These are phyloP conservation scores for Xylaria nigripes DNA, from an alignment of 495 filamentous ascomycete genomes.

Conservation along the genomic window DNA sequence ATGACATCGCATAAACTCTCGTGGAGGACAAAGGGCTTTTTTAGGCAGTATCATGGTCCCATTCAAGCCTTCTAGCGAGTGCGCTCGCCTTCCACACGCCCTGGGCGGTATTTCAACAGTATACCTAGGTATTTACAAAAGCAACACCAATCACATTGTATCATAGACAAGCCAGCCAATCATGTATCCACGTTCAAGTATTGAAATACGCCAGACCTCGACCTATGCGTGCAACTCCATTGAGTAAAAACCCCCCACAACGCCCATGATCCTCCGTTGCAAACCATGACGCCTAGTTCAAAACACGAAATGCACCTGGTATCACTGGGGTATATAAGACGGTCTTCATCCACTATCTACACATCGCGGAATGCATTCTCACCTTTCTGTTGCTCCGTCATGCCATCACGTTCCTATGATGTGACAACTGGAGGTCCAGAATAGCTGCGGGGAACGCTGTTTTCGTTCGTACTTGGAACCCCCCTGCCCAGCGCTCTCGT, in stretches of 20 bases:
- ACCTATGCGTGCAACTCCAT: neutral
- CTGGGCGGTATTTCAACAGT: slow-evolving; percentile 6
- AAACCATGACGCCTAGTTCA: slow-evolving; percentile 24
- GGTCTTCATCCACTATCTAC: slow-evolving; percentile 6
- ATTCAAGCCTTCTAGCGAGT: slow-evolving; percentile 1
- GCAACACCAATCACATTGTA: slow-evolving; percentile 3
- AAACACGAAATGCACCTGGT: slow-evolving; percentile 26
- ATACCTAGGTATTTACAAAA: slow-evolving; percentile 14
- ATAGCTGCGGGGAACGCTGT: slow-evolving; percentile 10
- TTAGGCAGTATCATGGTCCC: slow-evolving; percentile 21
- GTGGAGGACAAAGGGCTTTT: too few relatives aligned
- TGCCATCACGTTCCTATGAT: slow-evolving; percentile 1
- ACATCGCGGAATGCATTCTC: slow-evolving; percentile 1
- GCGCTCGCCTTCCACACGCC: slow-evolving; percentile 17
- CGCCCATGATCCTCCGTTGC: slow-evolving; percentile 13
- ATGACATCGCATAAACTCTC: too few relatives aligned
- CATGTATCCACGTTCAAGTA: slow-evolving; percentile 5
- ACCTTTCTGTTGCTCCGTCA: neutral
- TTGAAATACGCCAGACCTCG: neutral
- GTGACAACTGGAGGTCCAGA: slow-evolving; percentile 1
- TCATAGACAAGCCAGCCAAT: slow-evolving; percentile 6
- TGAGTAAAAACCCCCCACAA: neutral
- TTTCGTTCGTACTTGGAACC: slow-evolving; percentile 11
- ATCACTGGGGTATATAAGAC: slow-evolving; percentile 9
- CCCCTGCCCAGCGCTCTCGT: slow-evolving; percentile 21